These are phyloP conservation scores for Cystobasidium ongulense DNA, from an alignment of 768 basidiomycete species.

Conservation along the genomic window DNA sequence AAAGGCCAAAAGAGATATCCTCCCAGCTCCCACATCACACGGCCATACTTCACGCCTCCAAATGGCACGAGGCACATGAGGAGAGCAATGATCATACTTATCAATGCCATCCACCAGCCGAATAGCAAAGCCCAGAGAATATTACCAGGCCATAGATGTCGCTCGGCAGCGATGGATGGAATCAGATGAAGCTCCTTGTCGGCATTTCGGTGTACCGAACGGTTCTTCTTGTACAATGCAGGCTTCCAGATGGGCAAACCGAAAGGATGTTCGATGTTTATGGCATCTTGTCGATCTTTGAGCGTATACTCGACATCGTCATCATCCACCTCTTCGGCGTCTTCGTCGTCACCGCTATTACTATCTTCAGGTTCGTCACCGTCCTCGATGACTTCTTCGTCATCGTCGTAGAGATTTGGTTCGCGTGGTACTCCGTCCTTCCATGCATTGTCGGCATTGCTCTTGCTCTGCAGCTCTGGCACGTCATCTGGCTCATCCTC, in stretches of 20 bases:
- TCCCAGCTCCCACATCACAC: slow-evolving; percentile 79
- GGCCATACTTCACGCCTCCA: slow-evolving; percentile 74
- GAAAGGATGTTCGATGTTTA: slow-evolving; percentile 98
- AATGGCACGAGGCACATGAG: slow-evolving; percentile 65
- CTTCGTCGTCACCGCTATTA: slow-evolving; percentile 14
- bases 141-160: slow-evolving; percentile 87
- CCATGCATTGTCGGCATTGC: neutral
- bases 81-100: slow-evolving; percentile 60
- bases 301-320: slow-evolving; percentile 52
- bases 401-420: neutral
- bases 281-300: slow-evolving; percentile 84
- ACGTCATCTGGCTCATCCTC: slow-evolving; percentile 7
- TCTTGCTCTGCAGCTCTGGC: neutral
- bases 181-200: slow-evolving; percentile 86
- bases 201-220: slow-evolving; percentile 90
- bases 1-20: slow-evolving; percentile 99
- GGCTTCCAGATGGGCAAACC: slow-evolving; percentile 99
- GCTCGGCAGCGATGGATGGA: slow-evolving; percentile 85
- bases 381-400: neutral
- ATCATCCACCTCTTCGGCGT: slow-evolving; percentile 32
- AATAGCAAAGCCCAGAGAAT: slow-evolving; percentile 82
- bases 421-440: neutral
- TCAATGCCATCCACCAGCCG: slow-evolving; percentile 82
- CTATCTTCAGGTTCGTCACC: neutral
- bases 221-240: slow-evolving; percentile 92